A percentile compares a stretch with the other conserved stretches of the same genome.
Evolutionary conservation across 2,329 filamentous ascomycete species (phyloP).

Genomic region (Penicillium hordei): DNA sequence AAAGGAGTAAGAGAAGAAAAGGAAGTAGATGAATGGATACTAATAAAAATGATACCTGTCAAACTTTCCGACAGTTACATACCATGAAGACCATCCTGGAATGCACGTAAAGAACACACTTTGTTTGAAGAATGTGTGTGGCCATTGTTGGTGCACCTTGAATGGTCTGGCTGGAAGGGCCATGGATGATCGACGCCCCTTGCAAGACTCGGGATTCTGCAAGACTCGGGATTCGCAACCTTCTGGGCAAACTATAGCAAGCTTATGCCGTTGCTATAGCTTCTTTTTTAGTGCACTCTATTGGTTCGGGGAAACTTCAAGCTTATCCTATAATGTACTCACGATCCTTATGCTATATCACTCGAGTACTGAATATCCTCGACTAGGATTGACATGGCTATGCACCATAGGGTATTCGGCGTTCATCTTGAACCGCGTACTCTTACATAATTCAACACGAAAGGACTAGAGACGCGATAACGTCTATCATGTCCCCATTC

Average conservation of each 20-base stretch:
- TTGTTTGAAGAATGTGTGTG: conserved; percentile 15
- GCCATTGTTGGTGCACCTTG: neutral
- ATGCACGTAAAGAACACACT: conserved; percentile 6
- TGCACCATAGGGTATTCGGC: neutral
- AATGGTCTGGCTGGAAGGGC: neutral
- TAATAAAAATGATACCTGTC: neutral
- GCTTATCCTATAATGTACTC: neutral
- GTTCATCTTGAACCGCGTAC: neutral
- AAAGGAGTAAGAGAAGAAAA: neutral
- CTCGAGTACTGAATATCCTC: neutral
- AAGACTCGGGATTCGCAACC: neutral
- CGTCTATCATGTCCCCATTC: no score
- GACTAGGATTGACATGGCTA: no score
- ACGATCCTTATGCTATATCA: neutral
- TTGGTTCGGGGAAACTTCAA: neutral
- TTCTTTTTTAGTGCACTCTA: no score
- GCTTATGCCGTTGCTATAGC: neutral
- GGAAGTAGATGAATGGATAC: neutral
- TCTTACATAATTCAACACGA: no score
- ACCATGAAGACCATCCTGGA: conserved; percentile 2
- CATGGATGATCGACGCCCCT: conserved; percentile 10
- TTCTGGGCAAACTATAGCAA: neutral
- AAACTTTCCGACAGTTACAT: neutral
- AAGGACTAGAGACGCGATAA: no score
- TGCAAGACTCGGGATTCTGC: conserved; percentile 9